phyloP scores from a whole-genome alignment of 2,329 filamentous ascomycete genomes.

The Scedosporium dehoogii region DNA sequence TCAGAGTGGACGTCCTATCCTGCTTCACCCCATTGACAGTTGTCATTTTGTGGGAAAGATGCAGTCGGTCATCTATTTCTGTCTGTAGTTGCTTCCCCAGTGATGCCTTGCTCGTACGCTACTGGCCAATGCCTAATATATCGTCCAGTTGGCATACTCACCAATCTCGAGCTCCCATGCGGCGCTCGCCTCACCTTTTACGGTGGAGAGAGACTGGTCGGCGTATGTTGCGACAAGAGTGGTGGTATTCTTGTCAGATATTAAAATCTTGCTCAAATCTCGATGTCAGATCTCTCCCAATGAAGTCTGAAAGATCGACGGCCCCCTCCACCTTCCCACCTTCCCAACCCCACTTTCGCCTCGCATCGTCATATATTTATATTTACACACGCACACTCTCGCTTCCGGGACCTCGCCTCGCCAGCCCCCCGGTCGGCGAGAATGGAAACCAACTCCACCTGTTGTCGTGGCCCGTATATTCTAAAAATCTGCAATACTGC shows the following conservation, averaged over 20 bases:
- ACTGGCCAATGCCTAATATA: conserved; percentile 6
- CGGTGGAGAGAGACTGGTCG: neutral
- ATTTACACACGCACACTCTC: neutral
- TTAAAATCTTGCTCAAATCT: neutral
- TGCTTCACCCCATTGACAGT: neutral
- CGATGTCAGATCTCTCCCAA: neutral
- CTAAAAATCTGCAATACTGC: too few relatives aligned
- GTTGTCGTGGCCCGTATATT: neutral
- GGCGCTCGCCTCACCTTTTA: neutral
- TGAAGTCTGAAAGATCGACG: neutral
- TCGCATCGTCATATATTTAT: neutral
- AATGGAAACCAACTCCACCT: neutral
- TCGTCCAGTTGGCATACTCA: neutral
- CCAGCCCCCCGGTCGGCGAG: neutral
- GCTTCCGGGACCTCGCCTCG: neutral
- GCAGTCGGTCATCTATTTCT: neutral
- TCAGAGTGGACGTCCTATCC: neutral
- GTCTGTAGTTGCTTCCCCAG: neutral
- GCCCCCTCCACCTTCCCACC: neutral
- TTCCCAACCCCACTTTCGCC: neutral
- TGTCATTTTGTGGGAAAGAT: neutral
- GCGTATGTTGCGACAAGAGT: too few relatives aligned
- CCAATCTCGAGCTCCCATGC: neutral
- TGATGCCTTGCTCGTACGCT: conserved; percentile 12
- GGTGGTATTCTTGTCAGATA: neutral